Evolutionary conservation across 2,329 filamentous ascomycete species (phyloP).

Genomic region (Penicillium sp.): DNA sequence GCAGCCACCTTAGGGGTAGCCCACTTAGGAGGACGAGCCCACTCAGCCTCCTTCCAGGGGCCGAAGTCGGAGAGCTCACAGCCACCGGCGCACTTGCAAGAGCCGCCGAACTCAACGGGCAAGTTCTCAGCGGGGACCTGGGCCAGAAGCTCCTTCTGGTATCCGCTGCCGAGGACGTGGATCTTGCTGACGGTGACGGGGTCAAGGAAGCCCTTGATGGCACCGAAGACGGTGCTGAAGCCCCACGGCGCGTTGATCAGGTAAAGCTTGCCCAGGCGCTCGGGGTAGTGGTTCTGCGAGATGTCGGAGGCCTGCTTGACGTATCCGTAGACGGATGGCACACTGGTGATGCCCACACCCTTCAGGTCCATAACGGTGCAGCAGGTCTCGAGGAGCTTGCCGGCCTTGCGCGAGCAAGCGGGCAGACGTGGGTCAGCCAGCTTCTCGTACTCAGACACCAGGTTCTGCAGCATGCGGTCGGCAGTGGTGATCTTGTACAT

Average conservation of each 20-base stretch:
- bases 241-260: slow-evolving; percentile 98
- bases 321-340: slow-evolving; percentile 83
- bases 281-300: slow-evolving; percentile 98
- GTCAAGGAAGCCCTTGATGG: slow-evolving; percentile 93
- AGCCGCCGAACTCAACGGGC: slow-evolving; percentile 80
- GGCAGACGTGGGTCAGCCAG: slow-evolving; percentile 89
- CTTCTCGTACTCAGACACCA: slow-evolving; percentile 97
- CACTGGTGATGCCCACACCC: slow-evolving; percentile 81
- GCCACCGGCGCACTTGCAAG: slow-evolving; percentile 76
- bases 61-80: slow-evolving; percentile 86
- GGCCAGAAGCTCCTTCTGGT: slow-evolving; percentile 77
- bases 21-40: slow-evolving; percentile 48
- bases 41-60: slow-evolving; percentile 67
- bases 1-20: slow-evolving; percentile 25
- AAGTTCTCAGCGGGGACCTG: slow-evolving; percentile 91
- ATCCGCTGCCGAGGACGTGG: slow-evolving; percentile 76
- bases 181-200: slow-evolving; percentile 97
- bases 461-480: slow-evolving; percentile 94
- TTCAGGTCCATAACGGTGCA: slow-evolving; percentile 99
- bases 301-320: slow-evolving; percentile 80
- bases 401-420: slow-evolving; percentile 89
- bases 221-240: slow-evolving; percentile 79
- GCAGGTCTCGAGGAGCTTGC: slow-evolving; percentile 90
- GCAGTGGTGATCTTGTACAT: slow-evolving; percentile 91
- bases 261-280: slow-evolving; percentile 93